Percentiles rank a stretch among this genome's conserved stretches.
Conservation (phyloP, 2,329 filamentous ascomycete genomes). For the Fusarium tanahbumbuense region DNA sequence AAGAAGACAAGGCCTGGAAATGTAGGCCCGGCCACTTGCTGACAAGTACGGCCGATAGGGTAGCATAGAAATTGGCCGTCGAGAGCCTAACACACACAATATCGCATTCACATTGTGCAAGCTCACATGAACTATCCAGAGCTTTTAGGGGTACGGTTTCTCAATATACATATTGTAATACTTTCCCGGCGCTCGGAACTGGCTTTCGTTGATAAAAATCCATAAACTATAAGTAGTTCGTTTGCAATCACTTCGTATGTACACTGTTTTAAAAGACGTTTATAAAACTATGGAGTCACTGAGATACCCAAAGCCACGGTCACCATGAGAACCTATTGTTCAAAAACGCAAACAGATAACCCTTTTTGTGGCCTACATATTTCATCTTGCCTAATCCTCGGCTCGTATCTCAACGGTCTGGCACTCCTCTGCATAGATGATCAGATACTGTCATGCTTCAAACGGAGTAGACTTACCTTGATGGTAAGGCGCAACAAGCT, state of each 20-base stretch:
- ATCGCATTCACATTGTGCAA: neutral
- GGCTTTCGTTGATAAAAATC: no score
- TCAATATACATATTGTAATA: no score
- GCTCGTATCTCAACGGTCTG: neutral
- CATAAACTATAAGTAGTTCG: neutral
- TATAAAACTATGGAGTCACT: neutral
- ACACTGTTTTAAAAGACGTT: neutral
- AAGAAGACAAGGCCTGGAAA: neutral
- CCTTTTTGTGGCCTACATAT: neutral
- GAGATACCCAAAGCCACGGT: neutral
- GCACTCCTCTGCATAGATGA: neutral
- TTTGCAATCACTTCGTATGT: rapidly evolving
- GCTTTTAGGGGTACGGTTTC: no score
- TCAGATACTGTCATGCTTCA: neutral
- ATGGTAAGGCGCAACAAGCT: neutral
- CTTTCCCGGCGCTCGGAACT: no score
- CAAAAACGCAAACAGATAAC: neutral
- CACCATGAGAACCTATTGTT: neutral
- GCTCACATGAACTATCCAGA: no score
- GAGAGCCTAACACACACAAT: neutral
- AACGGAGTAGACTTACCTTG: neutral
- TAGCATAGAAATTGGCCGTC: rapidly evolving
- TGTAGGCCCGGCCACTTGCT: rapidly evolving
- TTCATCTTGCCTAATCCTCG: neutral
- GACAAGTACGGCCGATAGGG: neutral